Evolutionary conservation across 306 rosid species (phyloP).

Genomic region (Rosa chinensis): DNA sequence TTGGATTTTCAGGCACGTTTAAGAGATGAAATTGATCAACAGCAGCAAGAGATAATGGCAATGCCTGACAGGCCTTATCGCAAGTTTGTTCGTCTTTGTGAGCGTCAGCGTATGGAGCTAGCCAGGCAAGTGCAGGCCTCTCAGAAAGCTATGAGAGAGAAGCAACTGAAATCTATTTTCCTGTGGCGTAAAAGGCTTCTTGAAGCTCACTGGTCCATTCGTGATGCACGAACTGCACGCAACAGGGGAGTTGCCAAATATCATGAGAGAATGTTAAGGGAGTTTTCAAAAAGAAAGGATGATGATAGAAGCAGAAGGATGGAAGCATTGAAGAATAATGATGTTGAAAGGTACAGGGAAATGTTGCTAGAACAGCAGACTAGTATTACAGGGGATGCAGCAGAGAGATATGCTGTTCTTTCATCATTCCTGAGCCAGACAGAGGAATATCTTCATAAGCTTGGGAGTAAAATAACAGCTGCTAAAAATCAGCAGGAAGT

Average conservation of each 20-base stretch:
- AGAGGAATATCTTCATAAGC: slow-evolving; percentile 91
- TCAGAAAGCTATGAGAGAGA: slow-evolving; percentile 83
- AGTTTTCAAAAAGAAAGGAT: slow-evolving; percentile 91
- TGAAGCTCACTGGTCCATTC: slow-evolving; percentile 94
- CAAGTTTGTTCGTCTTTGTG: slow-evolving; percentile 89
- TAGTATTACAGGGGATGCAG: slow-evolving; percentile 83
- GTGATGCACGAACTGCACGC: slow-evolving; percentile 96
- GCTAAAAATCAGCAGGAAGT: slow-evolving; percentile 90
- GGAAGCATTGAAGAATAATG: slow-evolving; percentile 98
- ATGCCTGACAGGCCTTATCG: slow-evolving; percentile 97
- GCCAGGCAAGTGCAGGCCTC: slow-evolving; percentile 91
- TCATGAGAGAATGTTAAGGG: slow-evolving; percentile 93
- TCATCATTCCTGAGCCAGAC: slow-evolving; percentile 92
- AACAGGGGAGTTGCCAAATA: slow-evolving; percentile 97
- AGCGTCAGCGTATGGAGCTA: slow-evolving; percentile 94
- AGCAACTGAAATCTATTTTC: slow-evolving; percentile 88
- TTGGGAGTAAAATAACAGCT: slow-evolving; percentile 92
- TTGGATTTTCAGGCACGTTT: slow-evolving; percentile 83
- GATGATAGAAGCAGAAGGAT: slow-evolving; percentile 87
- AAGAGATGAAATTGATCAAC: slow-evolving; percentile 95
- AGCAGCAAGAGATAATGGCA: slow-evolving; percentile 97
- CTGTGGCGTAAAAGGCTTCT: slow-evolving; percentile 98
- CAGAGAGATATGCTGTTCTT: slow-evolving; percentile 95
- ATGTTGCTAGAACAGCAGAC: slow-evolving; percentile 97
- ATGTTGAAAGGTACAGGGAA: slow-evolving; percentile 95